A percentile compares a stretch with the other conserved stretches of the same genome.
Evolutionary conservation across 768 basidiomycete genomes (phyloP).

Genomic region (Phaffia tasmanica): DNA sequence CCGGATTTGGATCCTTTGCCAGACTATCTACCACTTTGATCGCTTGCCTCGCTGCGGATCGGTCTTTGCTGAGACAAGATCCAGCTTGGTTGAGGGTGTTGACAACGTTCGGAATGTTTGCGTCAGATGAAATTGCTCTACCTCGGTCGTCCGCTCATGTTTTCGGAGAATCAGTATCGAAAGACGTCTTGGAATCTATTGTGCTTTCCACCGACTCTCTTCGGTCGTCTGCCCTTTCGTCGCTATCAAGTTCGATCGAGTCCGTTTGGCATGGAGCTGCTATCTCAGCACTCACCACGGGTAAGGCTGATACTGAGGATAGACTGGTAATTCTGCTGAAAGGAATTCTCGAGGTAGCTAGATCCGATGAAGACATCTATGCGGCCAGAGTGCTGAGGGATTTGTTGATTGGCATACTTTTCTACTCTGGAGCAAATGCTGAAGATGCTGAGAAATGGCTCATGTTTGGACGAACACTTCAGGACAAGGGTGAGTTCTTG

Average conservation of each 20-base stretch:
- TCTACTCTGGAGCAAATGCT: constrained; percentile 46
- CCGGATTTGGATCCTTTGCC: constrained; percentile 55
- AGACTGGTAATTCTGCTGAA: constrained; percentile 31
- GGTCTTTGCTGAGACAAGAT: constrained; percentile 50
- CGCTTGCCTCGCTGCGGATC: constrained; percentile 49
- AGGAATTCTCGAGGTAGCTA: constrained; percentile 37
- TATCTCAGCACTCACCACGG: constrained; percentile 24
- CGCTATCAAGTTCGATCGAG: constrained; percentile 40
- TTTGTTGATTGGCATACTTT: constrained; percentile 51
- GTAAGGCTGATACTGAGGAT: constrained; percentile 14
- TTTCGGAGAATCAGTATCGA: constrained; percentile 42
- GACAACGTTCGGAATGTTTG: constrained; percentile 52
- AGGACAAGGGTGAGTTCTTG: constrained; percentile 48
- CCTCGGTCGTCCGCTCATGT: constrained; percentile 46
- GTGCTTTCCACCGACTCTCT: constrained; percentile 38
- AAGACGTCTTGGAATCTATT: constrained; percentile 43
- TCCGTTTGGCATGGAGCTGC: constrained; percentile 45
- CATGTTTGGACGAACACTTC: constrained; percentile 52
- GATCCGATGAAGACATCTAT: constrained; percentile 43
- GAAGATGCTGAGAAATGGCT: constrained; percentile 71
- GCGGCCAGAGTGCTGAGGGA: constrained; percentile 52
- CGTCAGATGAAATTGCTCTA: constrained; percentile 51
- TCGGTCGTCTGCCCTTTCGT: constrained; percentile 52
- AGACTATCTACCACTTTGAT: constrained; percentile 52
- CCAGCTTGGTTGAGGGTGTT: constrained; percentile 62